phyloP scores from a whole-genome alignment of 2,329 filamentous ascomycete species.

The Aspergillus sp. region DNA sequence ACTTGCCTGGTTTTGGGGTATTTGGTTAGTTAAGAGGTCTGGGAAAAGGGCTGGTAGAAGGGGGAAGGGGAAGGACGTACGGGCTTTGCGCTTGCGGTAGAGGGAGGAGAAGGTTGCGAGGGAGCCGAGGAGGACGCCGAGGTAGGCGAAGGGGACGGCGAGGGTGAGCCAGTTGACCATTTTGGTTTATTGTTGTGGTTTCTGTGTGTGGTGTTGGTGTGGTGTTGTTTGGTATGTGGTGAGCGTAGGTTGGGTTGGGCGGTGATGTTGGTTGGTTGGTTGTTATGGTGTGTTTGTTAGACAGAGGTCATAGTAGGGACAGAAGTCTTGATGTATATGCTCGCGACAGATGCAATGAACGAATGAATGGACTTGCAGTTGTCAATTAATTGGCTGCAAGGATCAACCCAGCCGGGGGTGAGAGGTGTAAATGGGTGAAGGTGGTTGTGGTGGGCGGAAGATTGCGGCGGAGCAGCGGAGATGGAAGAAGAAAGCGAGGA shows the following conservation, averaged over 20 bases:
- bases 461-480: background rate
- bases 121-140: slow-evolving; percentile 81
- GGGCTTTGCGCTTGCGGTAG: slow-evolving; percentile 87
- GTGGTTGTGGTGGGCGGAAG: background rate
- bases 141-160: slow-evolving; percentile 82
- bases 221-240: slow-evolving; percentile 24
- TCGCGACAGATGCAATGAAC: background rate
- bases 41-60: background rate
- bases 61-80: slow-evolving; percentile 50
- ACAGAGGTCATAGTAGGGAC: background rate
- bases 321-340: background rate
- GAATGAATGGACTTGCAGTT: background rate
- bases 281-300: background rate
- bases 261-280: background rate
- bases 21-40: slow-evolving; percentile 13
- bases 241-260: background rate
- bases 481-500: background rate
- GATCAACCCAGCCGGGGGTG: background rate
- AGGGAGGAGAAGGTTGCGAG: slow-evolving; percentile 89
- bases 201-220: background rate
- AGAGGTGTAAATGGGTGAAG: background rate
- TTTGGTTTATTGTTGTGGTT: slow-evolving; percentile 13
- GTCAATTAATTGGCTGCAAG: background rate
- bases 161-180: slow-evolving; percentile 80
- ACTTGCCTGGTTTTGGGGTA: slow-evolving; percentile 59